Conservation (phyloP, 2,329 filamentous ascomycete genomes). For the Simplicillium aogashimaense region DNA sequence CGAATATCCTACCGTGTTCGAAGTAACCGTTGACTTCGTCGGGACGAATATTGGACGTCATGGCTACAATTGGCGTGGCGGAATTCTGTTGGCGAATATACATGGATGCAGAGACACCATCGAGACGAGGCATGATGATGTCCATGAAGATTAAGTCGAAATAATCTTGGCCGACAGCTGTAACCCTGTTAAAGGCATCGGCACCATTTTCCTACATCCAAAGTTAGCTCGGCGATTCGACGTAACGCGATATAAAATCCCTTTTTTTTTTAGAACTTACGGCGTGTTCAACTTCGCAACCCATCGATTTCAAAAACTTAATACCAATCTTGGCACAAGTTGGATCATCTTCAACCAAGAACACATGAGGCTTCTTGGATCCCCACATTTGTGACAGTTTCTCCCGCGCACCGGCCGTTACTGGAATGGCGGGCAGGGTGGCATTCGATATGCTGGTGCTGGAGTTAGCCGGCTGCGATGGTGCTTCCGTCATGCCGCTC, state of each 20-base stretch:
- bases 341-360: constrained; percentile 78
- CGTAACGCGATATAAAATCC: background rate
- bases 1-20: constrained; percentile 64
- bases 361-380: constrained; percentile 60
- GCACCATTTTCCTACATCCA: constrained; percentile 58
- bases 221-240: constrained; percentile 6
- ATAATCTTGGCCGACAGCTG: constrained; percentile 30
- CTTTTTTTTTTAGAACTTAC: constrained; percentile 31
- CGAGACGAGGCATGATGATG: constrained; percentile 94
- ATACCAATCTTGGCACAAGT: constrained; percentile 58
- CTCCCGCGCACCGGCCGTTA: constrained; percentile 10
- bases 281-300: constrained; percentile 57
- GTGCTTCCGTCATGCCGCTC: background rate
- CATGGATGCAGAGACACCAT: constrained; percentile 89
- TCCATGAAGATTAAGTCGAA: constrained; percentile 76
- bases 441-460: background rate
- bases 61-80: constrained; percentile 83
- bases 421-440: constrained; percentile 2
- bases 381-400: constrained; percentile 43
- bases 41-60: constrained; percentile 96
- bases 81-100: constrained; percentile 82
- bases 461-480: constrained; percentile 6
- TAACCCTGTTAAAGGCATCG: constrained; percentile 82
- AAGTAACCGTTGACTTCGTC: constrained; percentile 98
- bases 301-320: constrained; percentile 56